Percentiles rank a stretch among this genome's conserved stretches.
Evolutionary conservation across 495 filamentous ascomycete genomes (phyloP).

Genomic region (Talaromyces stipitatus): DNA sequence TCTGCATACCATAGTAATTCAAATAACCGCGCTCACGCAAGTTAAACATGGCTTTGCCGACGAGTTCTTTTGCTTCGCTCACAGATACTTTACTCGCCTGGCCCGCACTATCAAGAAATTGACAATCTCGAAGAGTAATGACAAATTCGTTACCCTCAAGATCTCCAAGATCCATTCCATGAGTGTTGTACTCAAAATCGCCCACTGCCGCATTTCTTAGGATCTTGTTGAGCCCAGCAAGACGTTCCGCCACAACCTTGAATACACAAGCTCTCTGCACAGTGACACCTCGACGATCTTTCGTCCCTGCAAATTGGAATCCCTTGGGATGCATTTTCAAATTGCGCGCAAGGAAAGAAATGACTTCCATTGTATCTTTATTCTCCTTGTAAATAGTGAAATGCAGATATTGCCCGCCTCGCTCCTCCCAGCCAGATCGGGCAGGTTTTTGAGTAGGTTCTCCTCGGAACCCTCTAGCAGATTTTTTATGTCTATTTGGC

Average conservation of each 20-base stretch:
- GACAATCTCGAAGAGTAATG: slow-evolving; percentile 79
- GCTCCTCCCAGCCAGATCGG: slow-evolving; percentile 48
- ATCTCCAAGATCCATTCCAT: slow-evolving; percentile 72
- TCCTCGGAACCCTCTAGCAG: slow-evolving; percentile 19
- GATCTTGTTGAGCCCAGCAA: slow-evolving; percentile 54
- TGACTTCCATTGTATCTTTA: slow-evolving; percentile 92
- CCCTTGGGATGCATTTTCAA: slow-evolving; percentile 58
- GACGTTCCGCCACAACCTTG: slow-evolving; percentile 52
- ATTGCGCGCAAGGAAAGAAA: slow-evolving; percentile 60
- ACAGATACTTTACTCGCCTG: background rate
- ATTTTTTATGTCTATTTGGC: slow-evolving; percentile 31
- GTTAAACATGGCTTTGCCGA: slow-evolving; percentile 46
- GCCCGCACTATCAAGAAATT: slow-evolving; percentile 52
- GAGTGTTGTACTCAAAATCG: slow-evolving; percentile 68
- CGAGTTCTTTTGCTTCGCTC: slow-evolving; percentile 40
- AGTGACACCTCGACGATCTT: slow-evolving; percentile 85
- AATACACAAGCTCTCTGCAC: slow-evolving; percentile 73
- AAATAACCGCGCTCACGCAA: slow-evolving; percentile 69
- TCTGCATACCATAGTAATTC: slow-evolving; percentile 94
- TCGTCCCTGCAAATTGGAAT: slow-evolving; percentile 88
- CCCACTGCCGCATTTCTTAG: slow-evolving; percentile 54
- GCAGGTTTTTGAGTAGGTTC: slow-evolving; percentile 17
- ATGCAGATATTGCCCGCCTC: slow-evolving; percentile 76
- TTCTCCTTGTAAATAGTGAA: slow-evolving; percentile 97
- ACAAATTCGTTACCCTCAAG: slow-evolving; percentile 84